Evolutionary conservation across 2,329 filamentous ascomycete genomes (phyloP).

Genomic region (Ascochyta koolunga): DNA sequence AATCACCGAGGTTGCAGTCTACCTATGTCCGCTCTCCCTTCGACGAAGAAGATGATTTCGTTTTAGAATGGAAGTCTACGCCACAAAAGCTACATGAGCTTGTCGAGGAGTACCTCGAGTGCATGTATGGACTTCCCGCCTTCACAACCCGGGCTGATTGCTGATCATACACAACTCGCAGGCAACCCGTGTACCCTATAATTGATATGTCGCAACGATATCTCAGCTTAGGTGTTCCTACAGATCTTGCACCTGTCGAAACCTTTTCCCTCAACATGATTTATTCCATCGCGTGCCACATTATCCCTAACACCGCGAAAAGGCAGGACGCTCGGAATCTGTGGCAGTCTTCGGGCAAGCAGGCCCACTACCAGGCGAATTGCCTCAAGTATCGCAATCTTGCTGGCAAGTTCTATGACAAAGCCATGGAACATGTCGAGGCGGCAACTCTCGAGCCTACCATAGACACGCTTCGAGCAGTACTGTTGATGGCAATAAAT

Average conservation of each 20-base stretch:
- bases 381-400: conserved; percentile 38
- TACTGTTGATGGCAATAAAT: conserved; percentile 44
- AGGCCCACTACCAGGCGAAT: conserved; percentile 38
- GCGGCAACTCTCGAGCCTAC: conserved; percentile 41
- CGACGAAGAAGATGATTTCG: conserved; percentile 34
- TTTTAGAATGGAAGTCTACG: conserved; percentile 31
- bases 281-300: conserved; percentile 44
- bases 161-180: neutral
- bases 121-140: conserved; percentile 26
- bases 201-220: conserved; percentile 37
- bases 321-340: conserved; percentile 25
- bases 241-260: conserved; percentile 33
- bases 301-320: conserved; percentile 35
- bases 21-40: conserved; percentile 22
- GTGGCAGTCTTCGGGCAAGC: conserved; percentile 33
- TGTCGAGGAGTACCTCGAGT: conserved; percentile 37
- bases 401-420: conserved; percentile 34
- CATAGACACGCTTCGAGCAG: conserved; percentile 39
- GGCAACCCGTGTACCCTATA: conserved; percentile 38
- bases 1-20: conserved; percentile 36
- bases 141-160: neutral
- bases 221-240: conserved; percentile 27
- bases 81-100: conserved; percentile 37
- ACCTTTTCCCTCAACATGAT: conserved; percentile 44
- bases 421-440: conserved; percentile 42